A percentile compares a stretch with the other conserved stretches of the same genome.
Conservation (phyloP, 2,329 filamentous ascomycete genomes). For the Mycosphaerella sp. region DNA sequence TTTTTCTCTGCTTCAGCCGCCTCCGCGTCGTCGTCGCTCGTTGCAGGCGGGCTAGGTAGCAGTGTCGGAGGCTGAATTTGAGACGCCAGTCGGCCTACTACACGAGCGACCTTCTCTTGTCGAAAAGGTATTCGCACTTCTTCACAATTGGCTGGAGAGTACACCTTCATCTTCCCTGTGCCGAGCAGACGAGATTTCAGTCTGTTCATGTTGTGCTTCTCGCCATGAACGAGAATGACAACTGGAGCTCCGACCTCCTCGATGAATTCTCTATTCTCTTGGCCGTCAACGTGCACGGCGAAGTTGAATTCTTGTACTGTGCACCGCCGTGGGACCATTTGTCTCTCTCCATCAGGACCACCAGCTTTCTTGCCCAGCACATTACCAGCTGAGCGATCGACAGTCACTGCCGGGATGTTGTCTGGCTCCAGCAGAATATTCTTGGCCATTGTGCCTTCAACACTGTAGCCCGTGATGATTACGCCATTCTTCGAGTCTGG, state of each 20-base stretch:
- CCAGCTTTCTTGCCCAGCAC: conserved; percentile 30
- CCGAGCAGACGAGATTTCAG: conserved; percentile 90
- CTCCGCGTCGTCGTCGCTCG: conserved; percentile 42
- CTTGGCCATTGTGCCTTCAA: conserved; percentile 97
- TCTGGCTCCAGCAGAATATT: conserved; percentile 93
- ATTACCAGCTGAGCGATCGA: conserved; percentile 33
- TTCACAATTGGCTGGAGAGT: conserved; percentile 88
- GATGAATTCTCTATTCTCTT: conserved; percentile 94
- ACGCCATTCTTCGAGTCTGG: conserved; percentile 97
- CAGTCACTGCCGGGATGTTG: conserved; percentile 91
- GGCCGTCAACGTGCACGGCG: conserved; percentile 91
- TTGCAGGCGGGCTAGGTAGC: conserved; percentile 31
- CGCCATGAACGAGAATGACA: conserved; percentile 93
- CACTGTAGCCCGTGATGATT: conserved; percentile 96
- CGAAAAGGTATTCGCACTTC: conserved; percentile 93
- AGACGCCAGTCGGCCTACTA: conserved; percentile 80
- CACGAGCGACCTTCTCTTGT: conserved; percentile 90
- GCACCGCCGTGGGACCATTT: conserved; percentile 86
- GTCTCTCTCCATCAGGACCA: conserved; percentile 63
- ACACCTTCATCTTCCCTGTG: conserved; percentile 88
- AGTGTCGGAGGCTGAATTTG: conserved; percentile 62
- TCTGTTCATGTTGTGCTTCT: conserved; percentile 97
- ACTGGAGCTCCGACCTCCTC: conserved; percentile 88
- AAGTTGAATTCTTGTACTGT: conserved; percentile 94
- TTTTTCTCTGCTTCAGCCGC: conserved; percentile 24